These are phyloP conservation scores for Fraxinus xanthoxyloides DNA, from an alignment of 305 asterid genomes.

Conservation along the genomic window DNA sequence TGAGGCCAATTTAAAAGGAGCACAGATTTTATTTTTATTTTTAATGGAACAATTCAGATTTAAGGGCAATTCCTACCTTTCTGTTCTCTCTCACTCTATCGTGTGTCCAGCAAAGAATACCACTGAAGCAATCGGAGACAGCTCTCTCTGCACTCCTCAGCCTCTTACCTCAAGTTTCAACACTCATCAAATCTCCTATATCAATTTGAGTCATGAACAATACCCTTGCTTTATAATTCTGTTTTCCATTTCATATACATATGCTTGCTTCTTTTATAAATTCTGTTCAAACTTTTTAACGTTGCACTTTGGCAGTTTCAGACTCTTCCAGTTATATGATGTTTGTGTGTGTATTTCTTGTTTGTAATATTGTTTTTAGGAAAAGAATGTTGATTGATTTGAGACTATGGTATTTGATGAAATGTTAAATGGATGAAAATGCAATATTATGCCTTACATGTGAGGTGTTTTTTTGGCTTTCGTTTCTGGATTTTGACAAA, in stretches of 20 bases:
- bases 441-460: not conserved
- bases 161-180: constrained; percentile 60
- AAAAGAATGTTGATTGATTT: constrained; percentile 1
- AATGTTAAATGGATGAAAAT: constrained; percentile 17
- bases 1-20: not conserved
- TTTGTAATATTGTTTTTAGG: constrained; percentile 11
- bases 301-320: not conserved
- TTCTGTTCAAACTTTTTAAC: not conserved
- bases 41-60: not conserved
- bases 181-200: constrained; percentile 98
- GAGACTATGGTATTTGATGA: constrained; percentile 24
- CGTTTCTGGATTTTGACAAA: not conserved
- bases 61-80: not conserved
- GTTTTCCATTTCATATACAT: not conserved
- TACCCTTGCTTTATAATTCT: not conserved
- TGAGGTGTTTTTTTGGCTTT: not conserved
- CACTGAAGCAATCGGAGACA: constrained; percentile 83
- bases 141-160: constrained; percentile 81
- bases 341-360: constrained; percentile 6
- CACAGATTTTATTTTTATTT: not conserved
- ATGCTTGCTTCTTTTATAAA: not conserved
- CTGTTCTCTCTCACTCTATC: not conserved
- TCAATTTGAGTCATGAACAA: constrained; percentile 52
- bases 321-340: not conserved
- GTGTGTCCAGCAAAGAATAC: constrained; percentile 45